Percentiles rank a stretch among this genome's conserved stretches.
These are phyloP conservation scores for Linanthus parryae DNA, from an alignment of 148 eudicot genomes.

Conservation along the genomic window DNA sequence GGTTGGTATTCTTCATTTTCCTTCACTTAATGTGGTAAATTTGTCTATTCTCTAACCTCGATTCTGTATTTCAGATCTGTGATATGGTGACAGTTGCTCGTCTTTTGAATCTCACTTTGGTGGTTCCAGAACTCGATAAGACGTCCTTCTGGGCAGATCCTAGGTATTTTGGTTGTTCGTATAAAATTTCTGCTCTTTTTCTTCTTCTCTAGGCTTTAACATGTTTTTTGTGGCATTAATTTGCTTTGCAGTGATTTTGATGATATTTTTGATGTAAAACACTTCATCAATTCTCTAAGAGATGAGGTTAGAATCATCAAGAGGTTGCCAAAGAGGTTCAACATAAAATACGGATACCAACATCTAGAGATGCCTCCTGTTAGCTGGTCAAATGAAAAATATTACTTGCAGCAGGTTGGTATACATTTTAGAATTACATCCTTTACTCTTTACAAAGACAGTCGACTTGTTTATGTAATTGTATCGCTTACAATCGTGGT, in stretches of 20 bases:
- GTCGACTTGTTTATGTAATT: no score
- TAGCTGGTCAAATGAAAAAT: slow-evolving; percentile 93
- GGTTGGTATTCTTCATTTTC: slow-evolving; percentile 38
- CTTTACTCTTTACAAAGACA: no score
- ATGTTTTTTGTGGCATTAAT: no score
- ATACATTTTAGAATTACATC: no score
- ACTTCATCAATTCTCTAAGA: slow-evolving; percentile 82
- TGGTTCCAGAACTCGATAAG: slow-evolving; percentile 97
- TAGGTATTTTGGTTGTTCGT: no score
- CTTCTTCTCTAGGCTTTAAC: no score
- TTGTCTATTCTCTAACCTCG: no score
- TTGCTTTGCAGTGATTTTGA: slow-evolving; percentile 79
- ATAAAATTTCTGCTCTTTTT: no score
- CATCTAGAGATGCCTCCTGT: slow-evolving; percentile 78
- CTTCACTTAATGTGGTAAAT: slow-evolving; percentile 7
- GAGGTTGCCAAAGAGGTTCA: slow-evolving; percentile 74
- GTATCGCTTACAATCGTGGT: no score
- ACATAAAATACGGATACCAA: slow-evolving; percentile 48
- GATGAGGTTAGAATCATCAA: slow-evolving; percentile 76
- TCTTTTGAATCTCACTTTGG: slow-evolving; percentile 84
- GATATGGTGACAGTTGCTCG: slow-evolving; percentile 97
- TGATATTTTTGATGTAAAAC: slow-evolving; percentile 83
- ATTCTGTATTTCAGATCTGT: slow-evolving; percentile 63
- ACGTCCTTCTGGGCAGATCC: slow-evolving; percentile 98
- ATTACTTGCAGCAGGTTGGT: slow-evolving; percentile 83